These are phyloP conservation scores for Salvia miltiorrhiza DNA, from an alignment of 257 asterid genomes.

Conservation along the genomic window DNA sequence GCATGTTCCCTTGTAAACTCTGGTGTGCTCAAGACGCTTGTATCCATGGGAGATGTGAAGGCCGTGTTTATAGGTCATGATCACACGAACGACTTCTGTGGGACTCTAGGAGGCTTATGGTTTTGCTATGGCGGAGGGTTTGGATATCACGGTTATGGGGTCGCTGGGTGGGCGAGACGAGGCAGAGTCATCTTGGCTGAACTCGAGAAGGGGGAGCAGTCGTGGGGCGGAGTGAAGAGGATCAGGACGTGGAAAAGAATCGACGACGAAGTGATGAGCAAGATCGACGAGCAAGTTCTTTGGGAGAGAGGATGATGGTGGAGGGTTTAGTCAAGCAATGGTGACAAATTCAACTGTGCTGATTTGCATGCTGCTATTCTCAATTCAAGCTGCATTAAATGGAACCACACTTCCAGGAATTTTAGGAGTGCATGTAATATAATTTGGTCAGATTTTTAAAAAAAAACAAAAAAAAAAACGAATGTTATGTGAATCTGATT, in stretches of 20 bases:
- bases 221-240: slow-evolving; percentile 64
- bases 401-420: too few relatives aligned
- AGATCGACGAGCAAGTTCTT: slow-evolving; percentile 71
- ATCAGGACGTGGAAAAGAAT: slow-evolving; percentile 88
- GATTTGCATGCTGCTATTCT: too few relatives aligned
- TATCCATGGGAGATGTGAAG: slow-evolving; percentile 70
- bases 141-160: slow-evolving; percentile 93
- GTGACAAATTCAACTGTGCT: too few relatives aligned
- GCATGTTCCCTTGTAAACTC: slow-evolving; percentile 74
- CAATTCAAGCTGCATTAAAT: too few relatives aligned
- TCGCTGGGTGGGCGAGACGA: slow-evolving; percentile 72
- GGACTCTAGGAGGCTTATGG: slow-evolving; percentile 68
- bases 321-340: too few relatives aligned
- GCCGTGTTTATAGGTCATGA: slow-evolving; percentile 92
- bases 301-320: slow-evolving; percentile 45
- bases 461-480: too few relatives aligned
- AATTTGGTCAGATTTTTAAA: too few relatives aligned
- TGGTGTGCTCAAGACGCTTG: slow-evolving; percentile 63
- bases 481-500: too few relatives aligned
- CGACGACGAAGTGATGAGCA: slow-evolving; percentile 54
- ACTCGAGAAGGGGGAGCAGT: slow-evolving; percentile 52
- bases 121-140: slow-evolving; percentile 95
- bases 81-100: slow-evolving; percentile 91
- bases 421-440: too few relatives aligned
- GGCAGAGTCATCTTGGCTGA: slow-evolving; percentile 69